Evolutionary conservation across 495 filamentous ascomycete genomes (phyloP), one percentile per base, ranked within the genome.

Genomic region (Penicillium mononematosum): DNA sequence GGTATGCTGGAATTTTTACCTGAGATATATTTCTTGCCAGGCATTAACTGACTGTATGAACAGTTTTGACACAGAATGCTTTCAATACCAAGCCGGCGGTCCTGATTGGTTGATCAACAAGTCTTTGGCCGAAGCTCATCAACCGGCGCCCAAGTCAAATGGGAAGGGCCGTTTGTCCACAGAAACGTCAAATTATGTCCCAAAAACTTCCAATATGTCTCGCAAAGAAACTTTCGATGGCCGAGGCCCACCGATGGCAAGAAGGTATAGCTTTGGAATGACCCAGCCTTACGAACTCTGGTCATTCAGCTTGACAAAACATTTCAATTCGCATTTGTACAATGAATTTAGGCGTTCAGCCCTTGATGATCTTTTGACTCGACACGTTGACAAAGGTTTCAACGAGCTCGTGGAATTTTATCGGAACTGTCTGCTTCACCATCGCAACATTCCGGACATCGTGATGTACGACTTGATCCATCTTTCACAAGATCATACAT

Each of bases 311-410:
- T 81, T 94, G 41, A 77, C 85, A 55, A 77, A 81, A 59, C 85
- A 87, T 67, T 94, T 94, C 81, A 88, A 94, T 69, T 73, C 76
- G 53, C 78, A 76, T 57, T 88, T 96, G 82, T 96, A 95, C 76
- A 72, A 82, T 66, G 88, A 95, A 70, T 94, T 95, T 74, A 79
- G 84, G 58, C 72, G 75, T 60, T 77, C 81, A 64, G 89, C 91
- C 54, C 70, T 87, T 58, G 86, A 88, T 62, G 91, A 96, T 67
- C 51, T 74, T 53, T 62, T 64, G 36, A 67, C 72, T 57, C 75
- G 76, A 64, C 69, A 75, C 56, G 75, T 75, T 51, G 67, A 72
- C 52, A 70, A 70, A 59, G 85, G 85, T 29, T 73, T 85, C 63
- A 74, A 72, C 39, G 77, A 77, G 61, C 72, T 88, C 44, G 70